Evolutionary conservation across 371 early-diverging fungal genomes (phyloP).

Genomic region (Actinomucor elegans): DNA sequence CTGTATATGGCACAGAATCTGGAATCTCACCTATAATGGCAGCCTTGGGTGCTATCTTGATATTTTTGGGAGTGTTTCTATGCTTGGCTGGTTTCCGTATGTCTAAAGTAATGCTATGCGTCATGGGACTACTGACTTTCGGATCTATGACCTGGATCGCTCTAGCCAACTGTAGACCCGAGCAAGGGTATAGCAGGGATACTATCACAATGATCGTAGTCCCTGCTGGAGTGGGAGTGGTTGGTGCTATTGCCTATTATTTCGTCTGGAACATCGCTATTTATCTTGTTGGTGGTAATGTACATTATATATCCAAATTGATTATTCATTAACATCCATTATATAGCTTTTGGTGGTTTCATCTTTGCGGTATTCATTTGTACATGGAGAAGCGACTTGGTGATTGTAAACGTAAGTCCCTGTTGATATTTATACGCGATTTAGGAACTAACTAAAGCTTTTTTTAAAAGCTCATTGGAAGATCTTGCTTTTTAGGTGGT

Average conservation of each 20-base stretch:
- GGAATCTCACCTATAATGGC: conserved; percentile 28
- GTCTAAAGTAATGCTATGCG: conserved; percentile 23
- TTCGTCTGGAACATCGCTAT: conserved; percentile 20
- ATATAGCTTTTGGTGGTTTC: conserved; percentile 21
- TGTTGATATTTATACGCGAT: too few relatives aligned
- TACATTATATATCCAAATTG: background rate
- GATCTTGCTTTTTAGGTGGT: conserved; percentile 19
- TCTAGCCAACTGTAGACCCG: conserved; percentile 16
- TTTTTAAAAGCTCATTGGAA: conserved; percentile 11
- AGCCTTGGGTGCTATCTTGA: conserved; percentile 27
- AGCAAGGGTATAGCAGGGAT: conserved; percentile 13
- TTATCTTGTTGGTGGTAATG: conserved; percentile 20
- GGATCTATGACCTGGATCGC: conserved; percentile 31
- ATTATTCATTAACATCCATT: background rate
- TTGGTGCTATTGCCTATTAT: conserved; percentile 19
- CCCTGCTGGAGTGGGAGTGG: conserved; percentile 20
- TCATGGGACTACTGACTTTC: conserved; percentile 35
- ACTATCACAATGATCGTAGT: conserved; percentile 20
- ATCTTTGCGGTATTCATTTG: conserved; percentile 19
- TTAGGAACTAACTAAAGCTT: too few relatives aligned
- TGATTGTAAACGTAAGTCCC: conserved; percentile 19
- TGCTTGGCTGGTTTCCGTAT: conserved; percentile 27
- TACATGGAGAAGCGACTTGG: conserved; percentile 17
- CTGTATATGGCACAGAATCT: conserved; percentile 21
- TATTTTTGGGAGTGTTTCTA: conserved; percentile 31